A percentile compares a stretch with the other conserved stretches of the same genome.
Conservation (phyloP, 768 basidiomycete genomes). For the Kwoniella heveanensis region DNA sequence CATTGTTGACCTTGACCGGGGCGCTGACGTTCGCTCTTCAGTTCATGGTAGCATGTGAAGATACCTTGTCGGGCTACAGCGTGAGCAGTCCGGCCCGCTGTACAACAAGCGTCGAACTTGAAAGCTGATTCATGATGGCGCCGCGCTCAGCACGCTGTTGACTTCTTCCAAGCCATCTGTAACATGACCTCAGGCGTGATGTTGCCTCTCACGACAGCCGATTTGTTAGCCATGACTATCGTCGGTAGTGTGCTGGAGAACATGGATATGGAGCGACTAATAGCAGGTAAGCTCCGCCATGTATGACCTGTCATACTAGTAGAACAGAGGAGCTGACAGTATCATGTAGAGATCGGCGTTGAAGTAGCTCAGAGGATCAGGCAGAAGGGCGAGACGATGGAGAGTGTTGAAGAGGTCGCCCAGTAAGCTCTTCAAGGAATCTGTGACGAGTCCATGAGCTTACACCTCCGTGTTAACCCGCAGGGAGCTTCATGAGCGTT, state of each 20-base stretch:
- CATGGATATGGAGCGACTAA: conserved; percentile 95
- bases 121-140: neutral
- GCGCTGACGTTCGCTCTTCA: conserved; percentile 55
- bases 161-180: conserved; percentile 91
- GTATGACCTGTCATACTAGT: neutral
- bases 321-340: too few species aligned
- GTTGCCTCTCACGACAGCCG: conserved; percentile 93
- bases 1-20: too few species aligned
- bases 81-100: conserved; percentile 24
- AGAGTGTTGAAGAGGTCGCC: conserved; percentile 95
- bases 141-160: conserved; percentile 61
- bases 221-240: conserved; percentile 90
- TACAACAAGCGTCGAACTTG: neutral
- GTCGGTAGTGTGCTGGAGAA: conserved; percentile 94
- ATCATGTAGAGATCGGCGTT: conserved; percentile 72
- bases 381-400: conserved; percentile 68
- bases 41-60: conserved; percentile 99
- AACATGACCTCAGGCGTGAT: conserved; percentile 92
- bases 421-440: conserved; percentile 54
- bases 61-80: conserved; percentile 58
- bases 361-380: conserved; percentile 90
- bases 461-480: too few species aligned
- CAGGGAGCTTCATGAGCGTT: conserved; percentile 81
- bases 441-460: too few species aligned
- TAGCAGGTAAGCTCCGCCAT: conserved; percentile 59